Percentiles rank a stretch among this genome's conserved stretches.
These are phyloP conservation scores for Blakeslea trispora DNA, from an alignment of 371 early-diverging fungal genomes.

Conservation along the genomic window DNA sequence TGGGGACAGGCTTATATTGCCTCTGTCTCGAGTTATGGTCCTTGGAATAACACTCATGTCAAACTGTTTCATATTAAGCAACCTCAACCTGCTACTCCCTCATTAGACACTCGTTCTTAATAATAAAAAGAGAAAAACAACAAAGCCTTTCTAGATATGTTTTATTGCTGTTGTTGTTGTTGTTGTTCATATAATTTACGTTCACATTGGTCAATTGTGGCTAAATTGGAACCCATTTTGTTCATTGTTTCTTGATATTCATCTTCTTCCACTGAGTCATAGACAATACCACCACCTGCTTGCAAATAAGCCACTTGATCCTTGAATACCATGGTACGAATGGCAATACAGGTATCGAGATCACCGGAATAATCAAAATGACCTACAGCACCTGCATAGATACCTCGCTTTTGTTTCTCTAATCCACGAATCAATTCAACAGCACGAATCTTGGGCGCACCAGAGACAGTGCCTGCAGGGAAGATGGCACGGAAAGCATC, in stretches of 20 bases:
- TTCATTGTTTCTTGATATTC: slow-evolving; percentile 96
- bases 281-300: slow-evolving; percentile 93
- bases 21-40: slow-evolving; percentile 52
- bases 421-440: slow-evolving; percentile 90
- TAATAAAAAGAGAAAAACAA: no score
- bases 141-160: no score
- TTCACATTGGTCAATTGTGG: slow-evolving; percentile 86
- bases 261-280: slow-evolving; percentile 88
- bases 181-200: slow-evolving; percentile 46
- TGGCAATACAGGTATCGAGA: slow-evolving; percentile 96
- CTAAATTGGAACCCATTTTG: slow-evolving; percentile 90
- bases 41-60: slow-evolving; percentile 67
- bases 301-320: slow-evolving; percentile 93
- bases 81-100: slow-evolving; percentile 5
- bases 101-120: background rate
- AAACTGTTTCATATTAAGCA: slow-evolving; percentile 62
- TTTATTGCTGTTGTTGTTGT: slow-evolving; percentile 18
- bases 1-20: slow-evolving; percentile 69
- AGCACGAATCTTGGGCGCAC: slow-evolving; percentile 97
- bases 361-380: slow-evolving; percentile 92
- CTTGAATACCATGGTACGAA: slow-evolving; percentile 96
- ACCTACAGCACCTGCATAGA: slow-evolving; percentile 96
- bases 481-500: slow-evolving; percentile 97
- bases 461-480: slow-evolving; percentile 97
- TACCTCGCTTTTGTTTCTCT: slow-evolving; percentile 91